Percentiles rank a stretch among this genome's conserved stretches.
Conservation (phyloP, 2,329 filamentous ascomycete genomes). For the Phialophora expanda region DNA sequence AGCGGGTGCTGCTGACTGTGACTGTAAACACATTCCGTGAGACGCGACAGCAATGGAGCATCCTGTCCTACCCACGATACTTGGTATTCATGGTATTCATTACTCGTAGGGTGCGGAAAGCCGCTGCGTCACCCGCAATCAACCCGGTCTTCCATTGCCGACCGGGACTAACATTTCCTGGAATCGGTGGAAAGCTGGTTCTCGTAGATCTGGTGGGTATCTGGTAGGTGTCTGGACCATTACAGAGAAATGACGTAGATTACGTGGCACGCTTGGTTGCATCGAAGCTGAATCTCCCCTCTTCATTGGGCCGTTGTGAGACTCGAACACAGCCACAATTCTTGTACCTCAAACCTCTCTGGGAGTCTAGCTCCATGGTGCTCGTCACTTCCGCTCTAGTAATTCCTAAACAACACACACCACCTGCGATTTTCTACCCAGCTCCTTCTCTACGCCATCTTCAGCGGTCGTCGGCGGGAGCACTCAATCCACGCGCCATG, state of each 20-base stretch:
- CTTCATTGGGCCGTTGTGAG: background rate
- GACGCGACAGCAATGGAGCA: background rate
- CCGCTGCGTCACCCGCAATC: background rate
- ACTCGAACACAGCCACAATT: background rate
- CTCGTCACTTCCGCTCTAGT: background rate
- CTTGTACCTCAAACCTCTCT: background rate
- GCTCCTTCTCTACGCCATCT: conserved; percentile 8
- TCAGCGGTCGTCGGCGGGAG: background rate
- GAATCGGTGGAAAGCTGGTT: background rate
- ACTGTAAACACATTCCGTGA: background rate
- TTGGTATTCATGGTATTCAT: background rate
- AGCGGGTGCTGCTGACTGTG: background rate
- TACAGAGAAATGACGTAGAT: background rate
- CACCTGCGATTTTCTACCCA: background rate
- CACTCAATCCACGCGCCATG: conserved; percentile 23
- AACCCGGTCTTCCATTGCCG: background rate
- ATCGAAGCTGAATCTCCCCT: background rate
- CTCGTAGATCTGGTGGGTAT: background rate
- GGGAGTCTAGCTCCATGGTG: background rate
- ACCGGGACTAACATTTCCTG: background rate
- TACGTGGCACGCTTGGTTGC: background rate
- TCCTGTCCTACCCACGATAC: background rate
- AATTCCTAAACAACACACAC: background rate
- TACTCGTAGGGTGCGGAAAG: background rate
- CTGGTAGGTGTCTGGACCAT: no score